Evolutionary conservation across 768 basidiomycete genomes (phyloP), one percentile per base, ranked within the genome.

Genomic region (Pleurotus salmoneostramineus): DNA sequence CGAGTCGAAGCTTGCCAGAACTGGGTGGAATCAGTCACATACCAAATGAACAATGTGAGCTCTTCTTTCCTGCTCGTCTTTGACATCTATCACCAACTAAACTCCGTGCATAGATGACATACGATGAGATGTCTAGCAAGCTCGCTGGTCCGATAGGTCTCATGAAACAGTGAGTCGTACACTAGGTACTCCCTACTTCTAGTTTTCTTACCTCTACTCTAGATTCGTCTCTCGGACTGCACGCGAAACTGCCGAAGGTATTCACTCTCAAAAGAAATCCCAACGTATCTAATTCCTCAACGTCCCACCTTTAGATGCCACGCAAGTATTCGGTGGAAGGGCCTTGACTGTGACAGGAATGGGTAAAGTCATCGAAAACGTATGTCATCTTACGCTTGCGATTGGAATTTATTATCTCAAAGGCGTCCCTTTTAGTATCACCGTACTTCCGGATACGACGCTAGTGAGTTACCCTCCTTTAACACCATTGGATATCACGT

Each of bases 81-180:
- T 61, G 34, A 8, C 48, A 27, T 40, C 27, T 48, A 31, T 59
- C 57, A 44, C 35, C 21, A 52, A 45, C 31, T 36, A 33, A 33
- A 59, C 14, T 11, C 15, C 42, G 50, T 48, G 45, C 47, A 5
- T 69, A 95, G 87, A 95, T 95, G 95, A 81, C 78, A 49, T 95
- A 95, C 66, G 78, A 77, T 52, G 85, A 95, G 68, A 91, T 91
- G 72, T 88, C 93, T 0, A 83, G 85, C 60, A 89, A 89, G 65
- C 75, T 97, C 7, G 94, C 94, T n/a, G 93, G 91, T 2, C 83
- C 88, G 4, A 93, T 96, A 64, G 94, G 88, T 10, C 79, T 96
- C 47, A 77, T 94, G 65, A 98, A 98, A 72, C 89, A 93, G 89
- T 91, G 62, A 62, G 86, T 72, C 47, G 44, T 50, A 1, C 3